Evolutionary conservation across 2,329 filamentous ascomycete genomes (phyloP), one percentile per base, ranked within the genome.

Genomic region (Sporothrix curviconia): DNA sequence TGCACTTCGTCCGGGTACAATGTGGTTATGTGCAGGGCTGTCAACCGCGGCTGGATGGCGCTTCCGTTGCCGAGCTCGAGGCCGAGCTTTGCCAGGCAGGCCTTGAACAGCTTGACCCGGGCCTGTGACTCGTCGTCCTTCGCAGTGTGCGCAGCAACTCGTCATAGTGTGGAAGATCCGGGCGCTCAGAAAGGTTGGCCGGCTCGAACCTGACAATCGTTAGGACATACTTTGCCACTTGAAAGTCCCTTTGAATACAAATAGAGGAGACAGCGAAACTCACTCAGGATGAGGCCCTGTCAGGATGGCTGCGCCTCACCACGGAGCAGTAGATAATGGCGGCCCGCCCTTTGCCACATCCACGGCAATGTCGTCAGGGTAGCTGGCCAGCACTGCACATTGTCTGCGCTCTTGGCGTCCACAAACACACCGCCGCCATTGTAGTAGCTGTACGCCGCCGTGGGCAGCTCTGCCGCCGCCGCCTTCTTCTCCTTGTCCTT

Each of bases 381-480:
- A 99, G 59, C 79, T 87, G 1, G 92, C 94, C 24, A 99, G 75
- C 7, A 96, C 79, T 96, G 84, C 0, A 96, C 83, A 30, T 80
- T 78, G 56, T 76, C 74, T 57, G 83, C 76, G 44, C 79, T 81
- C 3, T 79, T 78, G 1, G 88, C 86, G 71, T 94, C 86, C 1
- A 96, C 89, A 73, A 97, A 99, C 1, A 95, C 84, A 3, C 94
- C 92, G 1, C 94, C 94, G 1, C 94, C 94, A 65, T 99, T 99
- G 70, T 92, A 96, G 68, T 99, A 99, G 14, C 84, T 86, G 55
- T 79, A 76, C 59, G 95, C 89, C 1, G 77, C 75, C 1, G 83
- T 78, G 0, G 85, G 81, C 1, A 87, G 69, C 3, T 74, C 72
- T 3, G 12, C 30, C 1, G 28, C 25, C 1, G 11, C 15, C 1